phyloP scores from a whole-genome alignment of 495 filamentous ascomycete species.

The Mycothermus thermophilus region DNA sequence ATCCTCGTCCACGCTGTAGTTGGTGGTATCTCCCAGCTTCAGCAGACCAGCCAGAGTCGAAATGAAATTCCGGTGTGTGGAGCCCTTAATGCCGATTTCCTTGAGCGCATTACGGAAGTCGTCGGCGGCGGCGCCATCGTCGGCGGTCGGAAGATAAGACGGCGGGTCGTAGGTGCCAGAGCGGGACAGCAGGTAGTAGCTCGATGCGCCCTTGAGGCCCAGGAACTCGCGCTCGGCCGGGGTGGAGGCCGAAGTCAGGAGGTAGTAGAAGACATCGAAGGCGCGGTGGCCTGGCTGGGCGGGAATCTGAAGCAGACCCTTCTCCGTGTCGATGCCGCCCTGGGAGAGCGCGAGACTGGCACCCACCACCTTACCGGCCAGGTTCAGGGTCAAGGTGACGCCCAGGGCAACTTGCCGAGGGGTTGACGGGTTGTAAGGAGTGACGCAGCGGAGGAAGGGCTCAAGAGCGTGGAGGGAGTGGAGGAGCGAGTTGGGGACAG shows the following conservation, averaged over 20 bases:
- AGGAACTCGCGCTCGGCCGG: slow-evolving; percentile 84
- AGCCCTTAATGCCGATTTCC: slow-evolving; percentile 82
- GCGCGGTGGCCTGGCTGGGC: slow-evolving; percentile 70
- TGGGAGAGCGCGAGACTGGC: slow-evolving; percentile 68
- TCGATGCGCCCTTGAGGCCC: slow-evolving; percentile 63
- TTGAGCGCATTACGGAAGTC: slow-evolving; percentile 77
- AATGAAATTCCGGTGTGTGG: slow-evolving; percentile 62
- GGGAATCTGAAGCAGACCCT: slow-evolving; percentile 72
- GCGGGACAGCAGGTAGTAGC: slow-evolving; percentile 63
- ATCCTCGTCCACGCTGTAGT: slow-evolving; percentile 75
- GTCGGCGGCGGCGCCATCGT: slow-evolving; percentile 85
- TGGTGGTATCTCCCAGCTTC: slow-evolving; percentile 81
- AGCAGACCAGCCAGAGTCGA: slow-evolving; percentile 74
- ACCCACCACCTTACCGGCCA: slow-evolving; percentile 63
- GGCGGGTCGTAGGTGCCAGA: slow-evolving; percentile 82
- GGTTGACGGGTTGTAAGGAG: slow-evolving; percentile 75
- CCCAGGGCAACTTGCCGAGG: slow-evolving; percentile 70
- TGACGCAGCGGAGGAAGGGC: slow-evolving; percentile 76
- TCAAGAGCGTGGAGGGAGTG: slow-evolving; percentile 64
- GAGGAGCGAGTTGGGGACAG: slow-evolving; percentile 57
- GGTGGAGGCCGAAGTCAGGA: slow-evolving; percentile 78
- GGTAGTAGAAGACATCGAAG: slow-evolving; percentile 98
- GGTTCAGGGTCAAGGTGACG: slow-evolving; percentile 65
- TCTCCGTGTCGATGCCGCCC: slow-evolving; percentile 71
- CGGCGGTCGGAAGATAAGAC: slow-evolving; percentile 79